A percentile compares a stretch with the other conserved stretches of the same genome.
These are phyloP conservation scores for Rhodamnia rubescens DNA, from an alignment of 345 rosid species.

Conservation along the genomic window DNA sequence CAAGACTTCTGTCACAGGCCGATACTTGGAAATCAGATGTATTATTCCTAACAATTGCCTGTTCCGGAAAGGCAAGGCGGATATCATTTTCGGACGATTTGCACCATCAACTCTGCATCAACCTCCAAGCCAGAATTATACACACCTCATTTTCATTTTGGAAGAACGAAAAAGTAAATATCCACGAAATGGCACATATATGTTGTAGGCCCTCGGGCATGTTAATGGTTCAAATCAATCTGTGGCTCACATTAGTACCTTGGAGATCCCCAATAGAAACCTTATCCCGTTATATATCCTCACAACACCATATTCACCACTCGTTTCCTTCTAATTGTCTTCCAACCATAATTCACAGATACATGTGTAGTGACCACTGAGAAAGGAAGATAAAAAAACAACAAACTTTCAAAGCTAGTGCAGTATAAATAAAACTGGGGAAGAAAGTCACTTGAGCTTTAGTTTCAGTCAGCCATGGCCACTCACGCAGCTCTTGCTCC, in stretches of 20 bases:
- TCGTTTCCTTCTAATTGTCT: conserved; percentile 22
- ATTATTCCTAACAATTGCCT: neutral
- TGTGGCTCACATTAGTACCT: conserved; percentile 24
- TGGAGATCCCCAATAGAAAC: conserved; percentile 4
- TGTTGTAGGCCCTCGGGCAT: neutral
- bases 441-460: neutral
- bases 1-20: neutral
- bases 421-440: neutral
- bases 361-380: neutral
- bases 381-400: neutral
- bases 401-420: neutral
- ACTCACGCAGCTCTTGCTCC: conserved; percentile 88
- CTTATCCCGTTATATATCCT: conserved; percentile 41
- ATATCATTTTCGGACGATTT: neutral
- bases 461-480: conserved; percentile 60
- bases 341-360: conserved; percentile 24
- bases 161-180: neutral
- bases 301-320: conserved; percentile 41
- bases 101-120: neutral
- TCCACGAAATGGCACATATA: neutral
- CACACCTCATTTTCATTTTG: neutral
- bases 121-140: neutral
- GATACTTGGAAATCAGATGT: neutral
- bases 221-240: neutral
- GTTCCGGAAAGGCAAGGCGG: neutral